Percentiles rank a stretch among this genome's conserved stretches.
phyloP scores from a whole-genome alignment of 352 stramenopile species.

The Phytophthora lateralis region DNA sequence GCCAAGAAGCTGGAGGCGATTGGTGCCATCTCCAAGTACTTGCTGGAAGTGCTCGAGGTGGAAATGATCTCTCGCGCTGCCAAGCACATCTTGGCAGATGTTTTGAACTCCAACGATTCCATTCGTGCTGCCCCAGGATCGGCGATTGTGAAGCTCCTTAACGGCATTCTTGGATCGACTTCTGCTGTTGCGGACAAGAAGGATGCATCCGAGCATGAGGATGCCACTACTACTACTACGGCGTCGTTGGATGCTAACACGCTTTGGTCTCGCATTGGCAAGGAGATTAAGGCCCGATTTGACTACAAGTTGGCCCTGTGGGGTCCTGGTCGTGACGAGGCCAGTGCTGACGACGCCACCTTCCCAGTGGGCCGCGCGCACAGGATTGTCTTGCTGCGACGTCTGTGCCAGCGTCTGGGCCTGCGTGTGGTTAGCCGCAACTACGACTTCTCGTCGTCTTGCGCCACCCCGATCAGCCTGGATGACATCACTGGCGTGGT shows the following conservation, averaged over 20 bases:
- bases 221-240: constrained; percentile 16
- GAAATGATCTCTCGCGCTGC: constrained; percentile 95
- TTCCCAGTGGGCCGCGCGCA: constrained; percentile 60
- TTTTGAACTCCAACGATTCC: constrained; percentile 66
- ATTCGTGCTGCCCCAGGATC: constrained; percentile 72
- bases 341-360: constrained; percentile 9
- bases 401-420: constrained; percentile 93
- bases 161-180: constrained; percentile 75
- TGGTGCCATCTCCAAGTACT: constrained; percentile 90
- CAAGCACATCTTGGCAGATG: constrained; percentile 87
- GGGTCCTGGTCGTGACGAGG: constrained; percentile 37
- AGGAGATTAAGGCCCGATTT: constrained; percentile 76
- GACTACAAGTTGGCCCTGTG: constrained; percentile 81
- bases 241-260: constrained; percentile 41
- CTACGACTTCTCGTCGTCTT: constrained; percentile 81
- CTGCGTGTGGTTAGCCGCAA: constrained; percentile 89
- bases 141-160: constrained; percentile 85
- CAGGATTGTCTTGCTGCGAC: constrained; percentile 88
- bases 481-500: constrained; percentile 93
- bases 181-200: constrained; percentile 13
- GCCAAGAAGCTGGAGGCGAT: constrained; percentile 89
- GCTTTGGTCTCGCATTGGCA: constrained; percentile 66
- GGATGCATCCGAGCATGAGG: constrained; percentile 22
- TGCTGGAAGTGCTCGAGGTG: constrained; percentile 94
- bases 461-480: constrained; percentile 81